These are phyloP conservation scores for Colletotrichum filicis DNA, from an alignment of 2,329 filamentous ascomycete genomes.

Conservation along the genomic window DNA sequence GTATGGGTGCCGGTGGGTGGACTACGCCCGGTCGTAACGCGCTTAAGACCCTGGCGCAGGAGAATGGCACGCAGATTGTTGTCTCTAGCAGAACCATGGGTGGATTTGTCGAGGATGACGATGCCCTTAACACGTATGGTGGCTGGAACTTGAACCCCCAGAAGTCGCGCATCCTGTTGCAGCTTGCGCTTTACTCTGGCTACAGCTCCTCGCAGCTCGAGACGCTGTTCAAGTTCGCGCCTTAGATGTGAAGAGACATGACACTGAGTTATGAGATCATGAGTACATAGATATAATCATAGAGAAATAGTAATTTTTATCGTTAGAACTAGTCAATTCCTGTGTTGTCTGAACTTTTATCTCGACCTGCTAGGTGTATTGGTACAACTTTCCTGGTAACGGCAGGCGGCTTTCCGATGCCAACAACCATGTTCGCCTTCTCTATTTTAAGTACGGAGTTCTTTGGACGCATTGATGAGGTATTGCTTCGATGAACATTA, in stretches of 20 bases:
- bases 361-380: too few relatives aligned
- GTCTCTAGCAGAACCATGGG: conserved; percentile 62
- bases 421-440: not conserved
- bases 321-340: too few relatives aligned
- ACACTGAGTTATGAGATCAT: not conserved
- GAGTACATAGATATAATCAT: conserved; percentile 8
- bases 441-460: too few relatives aligned
- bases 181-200: conserved; percentile 46
- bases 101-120: conserved; percentile 58
- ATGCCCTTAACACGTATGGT: conserved; percentile 53
- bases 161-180: conserved; percentile 64
- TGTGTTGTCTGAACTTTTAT: not conserved
- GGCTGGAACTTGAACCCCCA: conserved; percentile 64
- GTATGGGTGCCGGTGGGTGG: conserved; percentile 65
- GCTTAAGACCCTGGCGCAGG: conserved; percentile 55
- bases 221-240: conserved; percentile 31
- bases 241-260: not conserved
- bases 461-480: too few relatives aligned
- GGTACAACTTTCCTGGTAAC: not conserved
- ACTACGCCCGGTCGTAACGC: conserved; percentile 50
- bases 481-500: too few relatives aligned
- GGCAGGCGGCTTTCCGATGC: not conserved
- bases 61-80: conserved; percentile 60
- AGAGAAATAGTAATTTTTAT: not conserved
- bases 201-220: conserved; percentile 27